These are phyloP conservation scores for Plasmodium berghei DNA, from an alignment of 169 alveolate genomes.

Conservation along the genomic window DNA sequence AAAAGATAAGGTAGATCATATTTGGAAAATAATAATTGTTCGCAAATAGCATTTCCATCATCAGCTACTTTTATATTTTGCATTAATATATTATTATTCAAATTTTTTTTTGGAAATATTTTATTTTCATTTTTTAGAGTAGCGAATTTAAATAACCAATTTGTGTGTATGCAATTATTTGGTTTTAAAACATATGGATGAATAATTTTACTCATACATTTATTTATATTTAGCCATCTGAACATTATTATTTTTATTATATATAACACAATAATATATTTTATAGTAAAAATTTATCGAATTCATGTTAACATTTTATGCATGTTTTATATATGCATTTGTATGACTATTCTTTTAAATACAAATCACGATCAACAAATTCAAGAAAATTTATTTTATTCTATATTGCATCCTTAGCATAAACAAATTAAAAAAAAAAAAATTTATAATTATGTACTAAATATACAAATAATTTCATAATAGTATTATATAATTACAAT, in stretches of 20 bases:
- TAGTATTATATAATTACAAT: no score
- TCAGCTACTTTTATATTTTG: constrained; percentile 54
- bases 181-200: constrained; percentile 5
- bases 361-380: no score
- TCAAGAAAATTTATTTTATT: no score
- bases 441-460: no score
- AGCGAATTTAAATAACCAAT: constrained; percentile 24
- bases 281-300: neutral
- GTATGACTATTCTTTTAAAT: no score
- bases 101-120: constrained; percentile 44
- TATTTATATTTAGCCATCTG: constrained; percentile 21
- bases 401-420: no score
- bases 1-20: constrained; percentile 45
- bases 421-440: no score
- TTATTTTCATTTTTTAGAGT: constrained; percentile 37
- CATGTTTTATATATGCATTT: neutral
- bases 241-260: constrained; percentile 31
- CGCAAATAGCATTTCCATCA: constrained; percentile 43
- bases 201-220: constrained; percentile 15
- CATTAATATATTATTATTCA: constrained; percentile 52
- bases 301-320: neutral
- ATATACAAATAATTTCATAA: no score
- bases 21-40: constrained; percentile 32
- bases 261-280: neutral
- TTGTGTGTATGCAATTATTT: neutral